Base-by-base conservation (phyloP, 2,329 filamentous ascomycete species). In the Botrytis deweyae region DNA sequence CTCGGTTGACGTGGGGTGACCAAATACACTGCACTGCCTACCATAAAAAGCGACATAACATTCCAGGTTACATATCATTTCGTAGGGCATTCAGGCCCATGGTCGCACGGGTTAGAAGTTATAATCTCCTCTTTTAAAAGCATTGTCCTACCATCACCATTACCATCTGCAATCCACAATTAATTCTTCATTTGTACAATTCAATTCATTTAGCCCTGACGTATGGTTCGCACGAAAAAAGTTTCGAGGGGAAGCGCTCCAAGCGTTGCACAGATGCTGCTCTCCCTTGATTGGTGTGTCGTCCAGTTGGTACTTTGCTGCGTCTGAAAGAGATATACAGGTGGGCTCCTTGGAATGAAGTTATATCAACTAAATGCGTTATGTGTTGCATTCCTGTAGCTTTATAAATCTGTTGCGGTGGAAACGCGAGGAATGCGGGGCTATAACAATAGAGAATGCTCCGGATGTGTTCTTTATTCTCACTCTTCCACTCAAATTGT, bases 391-490 rank as follows among this genome's bases (percentile, higher is more conserved):
- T 70, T 70, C 52, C 67, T 61, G 20, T 33, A 49, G 18, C n/a
- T 42, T n/a, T 38, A 70, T 55, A n/a, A 58, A 29, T 44, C 20
- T 10, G 18, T 20, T 6, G 25, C 4, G 16, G 20, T 40, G 25
- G 20, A 25, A 52, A 29, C 4, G 7, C 10, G 69, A 72, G 69
- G 69, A 72, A 72, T 72, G 69, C 33, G 59, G 69, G 69, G 44
- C 38, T 55, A 42, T 29, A 64, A 61, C 42, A 40, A 71, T 9
- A 33, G 55, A 20, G 5, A 46, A 29, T 18, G 4, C 10, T 6
- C 44, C 14, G 8, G 10, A 14, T 61, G 1, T 38, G 9, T 71
- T 42, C 14, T 52, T 44, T 38, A 52, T 49, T 36, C 8, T 40
- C 18, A 40, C 36, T 14, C 10, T 40, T 40, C 2, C 1, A 4